Base-by-base conservation (phyloP, 1,284 basidiomycete species). In the Leccinum pachyderme region DNA sequence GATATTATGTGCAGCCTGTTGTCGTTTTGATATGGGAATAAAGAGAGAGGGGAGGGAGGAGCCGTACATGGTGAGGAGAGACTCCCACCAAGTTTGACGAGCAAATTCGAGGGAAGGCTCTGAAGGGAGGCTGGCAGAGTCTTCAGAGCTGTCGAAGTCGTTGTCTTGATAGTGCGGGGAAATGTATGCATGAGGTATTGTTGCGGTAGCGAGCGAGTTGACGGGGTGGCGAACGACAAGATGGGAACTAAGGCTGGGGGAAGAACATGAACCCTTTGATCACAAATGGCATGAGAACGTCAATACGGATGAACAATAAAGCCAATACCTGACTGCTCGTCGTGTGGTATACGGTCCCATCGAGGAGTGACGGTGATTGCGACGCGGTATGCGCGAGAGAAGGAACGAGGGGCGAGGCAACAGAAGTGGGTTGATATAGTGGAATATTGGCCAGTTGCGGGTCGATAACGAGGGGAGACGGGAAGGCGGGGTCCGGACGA, bases 51-150 rank as follows among this genome's bases (percentile, higher is more conserved):
- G 56, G 43, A 71, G 62, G 46, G 66, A 65, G 24, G 75, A 72
- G 35, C 73, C 61, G 67, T 89, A 89, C 8, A 84, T 65, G 27
- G 74, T 73, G 35, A 89, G 69, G 25, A 91, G 74, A 5, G 78
- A 81, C 63, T 90, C 89, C 85, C 86, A 91, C 88, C 88, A 90
- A 32, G 82, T 83, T 73, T 86, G 82, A 51, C 86, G 84, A 28
- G 77, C 75, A 67, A 87, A 89, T 47, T 78, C 77, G 28, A 86
- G 69, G 12, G 85, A 84, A 7, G 87, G 87, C 57, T 82, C 81
- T 48, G 73, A 64, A 29, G 63, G 69, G 31, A 79, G 80, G 56
- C 61, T 58, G 59, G 50, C 39, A 57, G 50, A 57, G 47, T 57
- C 60, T 62, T 67, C 58, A 8, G 60, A 54, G 27, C 55, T 59